These are phyloP conservation scores for Ophiocytium majus DNA, from an alignment of 352 stramenopile species.

Conservation along the genomic window DNA sequence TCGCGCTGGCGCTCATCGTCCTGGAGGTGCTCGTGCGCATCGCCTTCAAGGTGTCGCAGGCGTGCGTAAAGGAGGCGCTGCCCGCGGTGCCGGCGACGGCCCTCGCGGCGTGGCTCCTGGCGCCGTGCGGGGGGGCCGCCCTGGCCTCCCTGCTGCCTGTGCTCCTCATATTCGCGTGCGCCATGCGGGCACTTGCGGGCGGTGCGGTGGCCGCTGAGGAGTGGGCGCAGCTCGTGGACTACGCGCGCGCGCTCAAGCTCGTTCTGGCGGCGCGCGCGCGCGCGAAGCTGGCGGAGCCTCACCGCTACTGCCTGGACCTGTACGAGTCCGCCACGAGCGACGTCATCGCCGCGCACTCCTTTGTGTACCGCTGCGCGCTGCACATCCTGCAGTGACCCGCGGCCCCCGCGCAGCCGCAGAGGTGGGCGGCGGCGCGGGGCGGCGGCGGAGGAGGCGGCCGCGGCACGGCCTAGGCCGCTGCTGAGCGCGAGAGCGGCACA, in stretches of 20 bases:
- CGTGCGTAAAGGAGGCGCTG: conserved; percentile 7
- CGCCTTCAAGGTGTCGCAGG: conserved; percentile 1
- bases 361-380: background rate
- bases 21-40: conserved; percentile 13
- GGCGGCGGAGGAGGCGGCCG: too few species aligned
- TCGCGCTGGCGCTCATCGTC: background rate
- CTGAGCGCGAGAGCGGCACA: too few species aligned
- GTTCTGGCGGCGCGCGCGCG: background rate
- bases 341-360: background rate
- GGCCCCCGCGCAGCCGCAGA: background rate
- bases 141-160: background rate
- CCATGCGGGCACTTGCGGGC: background rate
- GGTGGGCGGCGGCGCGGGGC: background rate
- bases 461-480: too few species aligned
- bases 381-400: background rate
- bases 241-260: background rate
- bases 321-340: background rate
- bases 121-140: background rate
- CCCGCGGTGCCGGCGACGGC: background rate
- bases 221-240: conserved; percentile 11
- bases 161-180: background rate
- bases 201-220: conserved; percentile 7
- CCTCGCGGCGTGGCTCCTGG: background rate
- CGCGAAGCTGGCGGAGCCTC: background rate
- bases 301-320: background rate